These are phyloP conservation scores for Cyberlindnera bimundalis DNA, from an alignment of 805 yeast genomes.

Conservation along the genomic window DNA sequence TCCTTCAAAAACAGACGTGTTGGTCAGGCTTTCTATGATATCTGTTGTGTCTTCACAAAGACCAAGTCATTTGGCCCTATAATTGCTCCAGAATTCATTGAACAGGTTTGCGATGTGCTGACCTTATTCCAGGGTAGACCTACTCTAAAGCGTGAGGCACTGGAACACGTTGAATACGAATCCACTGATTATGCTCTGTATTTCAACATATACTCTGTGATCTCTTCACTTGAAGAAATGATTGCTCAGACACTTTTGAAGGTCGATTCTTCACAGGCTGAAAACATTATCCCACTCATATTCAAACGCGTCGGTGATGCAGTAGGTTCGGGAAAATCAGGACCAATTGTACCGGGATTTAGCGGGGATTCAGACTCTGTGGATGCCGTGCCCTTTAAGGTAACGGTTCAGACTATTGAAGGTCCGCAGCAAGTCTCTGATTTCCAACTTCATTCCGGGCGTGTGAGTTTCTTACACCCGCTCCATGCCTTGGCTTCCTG, in stretches of 20 bases:
- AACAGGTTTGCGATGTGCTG: constrained; percentile 62
- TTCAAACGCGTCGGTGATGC: constrained; percentile 11
- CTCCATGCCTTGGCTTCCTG: constrained; percentile 70
- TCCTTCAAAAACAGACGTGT: constrained; percentile 62
- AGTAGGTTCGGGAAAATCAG: no score
- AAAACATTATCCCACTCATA: constrained; percentile 8
- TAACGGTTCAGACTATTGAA: constrained; percentile 21
- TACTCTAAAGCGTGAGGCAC: constrained; percentile 67
- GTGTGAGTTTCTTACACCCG: constrained; percentile 76
- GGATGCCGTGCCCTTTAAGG: constrained; percentile 11
- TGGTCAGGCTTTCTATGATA: constrained; percentile 75
- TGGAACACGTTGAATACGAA: constrained; percentile 87
- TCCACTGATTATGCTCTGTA: constrained; percentile 56
- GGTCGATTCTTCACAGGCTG: neutral
- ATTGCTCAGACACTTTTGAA: constrained; percentile 43
- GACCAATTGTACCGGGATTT: no score
- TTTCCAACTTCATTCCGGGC: constrained; percentile 42
- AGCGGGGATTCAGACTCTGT: constrained; percentile 1
- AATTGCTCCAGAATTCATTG: constrained; percentile 42
- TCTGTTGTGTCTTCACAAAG: constrained; percentile 72
- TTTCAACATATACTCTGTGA: constrained; percentile 47
- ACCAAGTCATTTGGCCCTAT: constrained; percentile 52
- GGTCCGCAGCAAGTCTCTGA: constrained; percentile 31
- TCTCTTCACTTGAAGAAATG: constrained; percentile 57
- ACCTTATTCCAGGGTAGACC: constrained; percentile 76